These are phyloP conservation scores for Blepharisma japonicum DNA, from an alignment of 73 alveolate genomes.

Conservation along the genomic window DNA sequence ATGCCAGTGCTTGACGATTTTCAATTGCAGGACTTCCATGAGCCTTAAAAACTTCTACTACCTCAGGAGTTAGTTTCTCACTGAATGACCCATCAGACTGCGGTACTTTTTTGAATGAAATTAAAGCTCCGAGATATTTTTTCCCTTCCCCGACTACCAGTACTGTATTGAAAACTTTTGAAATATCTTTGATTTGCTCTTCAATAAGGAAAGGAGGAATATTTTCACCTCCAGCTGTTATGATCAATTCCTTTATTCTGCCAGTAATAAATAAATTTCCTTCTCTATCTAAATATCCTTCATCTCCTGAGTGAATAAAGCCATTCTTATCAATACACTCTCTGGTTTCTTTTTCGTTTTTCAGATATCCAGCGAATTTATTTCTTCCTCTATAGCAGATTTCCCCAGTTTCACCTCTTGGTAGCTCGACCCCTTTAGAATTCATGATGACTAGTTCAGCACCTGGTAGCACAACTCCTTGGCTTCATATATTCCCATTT, in stretches of 20 bases:
- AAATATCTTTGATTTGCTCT: slow-evolving; percentile 63
- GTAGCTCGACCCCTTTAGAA: slow-evolving; percentile 41
- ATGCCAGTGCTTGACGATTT: too few relatives aligned
- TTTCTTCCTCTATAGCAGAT: slow-evolving; percentile 88
- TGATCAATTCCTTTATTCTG: slow-evolving; percentile 83
- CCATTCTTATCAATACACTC: slow-evolving; percentile 82
- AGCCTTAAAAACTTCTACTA: slow-evolving; percentile 43
- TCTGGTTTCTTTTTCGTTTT: slow-evolving; percentile 75
- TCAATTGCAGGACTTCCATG: neutral
- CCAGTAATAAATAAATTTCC: slow-evolving; percentile 84
- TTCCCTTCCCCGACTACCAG: slow-evolving; percentile 75
- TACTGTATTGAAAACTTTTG: slow-evolving; percentile 64
- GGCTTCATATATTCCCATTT: slow-evolving; percentile 39
- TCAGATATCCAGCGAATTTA: slow-evolving; percentile 85
- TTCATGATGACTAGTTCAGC: slow-evolving; percentile 48
- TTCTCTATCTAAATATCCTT: slow-evolving; percentile 71
- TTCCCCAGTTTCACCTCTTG: slow-evolving; percentile 80
- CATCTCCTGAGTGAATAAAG: slow-evolving; percentile 91
- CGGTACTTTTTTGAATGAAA: slow-evolving; percentile 55
- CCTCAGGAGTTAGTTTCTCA: slow-evolving; percentile 65
- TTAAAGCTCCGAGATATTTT: slow-evolving; percentile 55
- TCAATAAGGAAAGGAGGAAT: slow-evolving; percentile 91
- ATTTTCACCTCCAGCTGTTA: slow-evolving; percentile 94
- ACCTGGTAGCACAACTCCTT: slow-evolving; percentile 60
- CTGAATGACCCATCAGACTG: slow-evolving; percentile 59